Conservation (phyloP, 805 yeast genomes). For the Spencermartinsiella europaea region DNA sequence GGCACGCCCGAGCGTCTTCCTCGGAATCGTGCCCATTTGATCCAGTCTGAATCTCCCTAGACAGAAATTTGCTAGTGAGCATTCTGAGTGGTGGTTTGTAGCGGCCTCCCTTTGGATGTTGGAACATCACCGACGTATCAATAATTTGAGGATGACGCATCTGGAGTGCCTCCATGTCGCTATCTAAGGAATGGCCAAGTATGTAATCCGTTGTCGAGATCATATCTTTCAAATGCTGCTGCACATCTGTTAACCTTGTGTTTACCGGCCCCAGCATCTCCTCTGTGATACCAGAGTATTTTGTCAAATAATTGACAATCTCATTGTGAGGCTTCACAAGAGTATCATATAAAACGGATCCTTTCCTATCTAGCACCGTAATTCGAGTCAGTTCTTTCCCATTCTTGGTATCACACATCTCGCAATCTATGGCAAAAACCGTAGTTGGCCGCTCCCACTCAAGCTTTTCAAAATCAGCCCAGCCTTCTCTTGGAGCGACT, state of each 20-base stretch:
- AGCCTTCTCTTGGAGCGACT: constrained; percentile 32
- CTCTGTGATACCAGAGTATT: constrained; percentile 81
- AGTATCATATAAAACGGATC: constrained; percentile 56
- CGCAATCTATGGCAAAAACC: constrained; percentile 85
- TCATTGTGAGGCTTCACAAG: constrained; percentile 71
- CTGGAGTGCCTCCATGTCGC: constrained; percentile 67
- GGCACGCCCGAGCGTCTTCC: constrained; percentile 78
- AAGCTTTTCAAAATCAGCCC: constrained; percentile 51
- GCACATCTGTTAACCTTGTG: constrained; percentile 64
- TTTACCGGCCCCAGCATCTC: constrained; percentile 58
- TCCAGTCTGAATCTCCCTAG: constrained; percentile 61
- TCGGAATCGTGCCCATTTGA: constrained; percentile 75
- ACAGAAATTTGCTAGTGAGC: constrained; percentile 54
- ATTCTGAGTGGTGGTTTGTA: constrained; percentile 70
- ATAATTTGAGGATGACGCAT: constrained; percentile 68
- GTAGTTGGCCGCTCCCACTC: constrained; percentile 43
- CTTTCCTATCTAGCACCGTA: constrained; percentile 62
- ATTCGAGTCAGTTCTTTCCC: constrained; percentile 67
- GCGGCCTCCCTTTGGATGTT: constrained; percentile 82
- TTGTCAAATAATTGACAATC: constrained; percentile 76
- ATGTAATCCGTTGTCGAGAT: constrained; percentile 58
- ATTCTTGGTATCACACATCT: constrained; percentile 66
- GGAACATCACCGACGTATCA: constrained; percentile 70
- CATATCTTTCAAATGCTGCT: constrained; percentile 43
- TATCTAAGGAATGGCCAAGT: constrained; percentile 87